Evolutionary conservation across 2,329 filamentous ascomycete species (phyloP).

Genomic region (Xylogone sp.): DNA sequence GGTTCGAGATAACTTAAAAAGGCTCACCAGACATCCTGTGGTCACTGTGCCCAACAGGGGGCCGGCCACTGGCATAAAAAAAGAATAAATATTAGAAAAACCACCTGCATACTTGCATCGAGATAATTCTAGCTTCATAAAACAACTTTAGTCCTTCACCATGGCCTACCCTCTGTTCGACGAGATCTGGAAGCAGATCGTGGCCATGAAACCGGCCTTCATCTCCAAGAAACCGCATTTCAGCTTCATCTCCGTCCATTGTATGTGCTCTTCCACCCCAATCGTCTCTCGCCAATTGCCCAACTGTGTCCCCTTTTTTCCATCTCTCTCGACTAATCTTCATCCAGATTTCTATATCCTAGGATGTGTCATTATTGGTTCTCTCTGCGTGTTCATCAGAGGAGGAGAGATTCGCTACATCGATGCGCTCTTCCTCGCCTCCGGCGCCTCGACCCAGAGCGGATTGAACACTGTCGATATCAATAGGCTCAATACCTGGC

Average conservation of each 20-base stretch:
- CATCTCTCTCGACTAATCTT: slow-evolving; percentile 3
- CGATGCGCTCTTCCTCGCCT: slow-evolving; percentile 85
- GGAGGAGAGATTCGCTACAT: slow-evolving; percentile 65
- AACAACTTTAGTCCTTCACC: too few species aligned
- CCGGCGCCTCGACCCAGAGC: slow-evolving; percentile 84
- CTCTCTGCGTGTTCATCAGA: slow-evolving; percentile 68
- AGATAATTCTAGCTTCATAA: too few species aligned
- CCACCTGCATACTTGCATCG: too few species aligned
- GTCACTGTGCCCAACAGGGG: too few species aligned
- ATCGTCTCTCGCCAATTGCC: too few species aligned
- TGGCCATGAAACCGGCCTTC: slow-evolving; percentile 52
- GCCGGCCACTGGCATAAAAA: too few species aligned
- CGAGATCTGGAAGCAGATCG: slow-evolving; percentile 37
- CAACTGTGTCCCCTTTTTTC: too few species aligned
- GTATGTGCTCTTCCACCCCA: slow-evolving; percentile 42
- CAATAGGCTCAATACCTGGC: slow-evolving; percentile 65
- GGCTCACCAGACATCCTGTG: too few species aligned
- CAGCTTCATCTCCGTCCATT: slow-evolving; percentile 80
- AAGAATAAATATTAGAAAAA: too few species aligned
- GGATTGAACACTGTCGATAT: slow-evolving; percentile 80
- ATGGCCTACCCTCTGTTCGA: slow-evolving; percentile 19
- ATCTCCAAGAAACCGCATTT: slow-evolving; percentile 62
- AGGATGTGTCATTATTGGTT: slow-evolving; percentile 66
- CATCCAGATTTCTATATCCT: slow-evolving; percentile 76
- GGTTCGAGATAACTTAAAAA: too few species aligned